phyloP scores from a whole-genome alignment of 495 filamentous ascomycete genomes.

The Lichina pygmaea region DNA sequence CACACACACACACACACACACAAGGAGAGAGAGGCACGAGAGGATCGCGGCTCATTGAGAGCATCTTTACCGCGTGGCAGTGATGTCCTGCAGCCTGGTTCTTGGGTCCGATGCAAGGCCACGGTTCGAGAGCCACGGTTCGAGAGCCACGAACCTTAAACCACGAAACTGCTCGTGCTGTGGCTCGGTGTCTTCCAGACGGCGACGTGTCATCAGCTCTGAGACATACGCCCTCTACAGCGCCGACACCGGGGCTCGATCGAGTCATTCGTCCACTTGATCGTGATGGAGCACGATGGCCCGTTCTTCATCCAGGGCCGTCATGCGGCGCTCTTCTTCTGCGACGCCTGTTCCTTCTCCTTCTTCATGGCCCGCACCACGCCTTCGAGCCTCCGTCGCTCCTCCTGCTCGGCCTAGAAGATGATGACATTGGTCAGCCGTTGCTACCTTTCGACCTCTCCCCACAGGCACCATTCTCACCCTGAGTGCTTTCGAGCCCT shows the following conservation, averaged over 20 bases:
- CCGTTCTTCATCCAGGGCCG: not conserved
- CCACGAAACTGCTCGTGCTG: too few species aligned
- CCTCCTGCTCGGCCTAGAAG: constrained; percentile 41
- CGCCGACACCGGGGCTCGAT: not conserved
- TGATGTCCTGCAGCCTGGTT: too few species aligned
- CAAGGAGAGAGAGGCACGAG: too few species aligned
- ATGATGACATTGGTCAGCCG: constrained; percentile 2
- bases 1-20: too few species aligned
- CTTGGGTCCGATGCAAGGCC: too few species aligned
- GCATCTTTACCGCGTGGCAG: too few species aligned
- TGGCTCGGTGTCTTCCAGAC: too few species aligned
- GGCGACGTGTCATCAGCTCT: too few species aligned
- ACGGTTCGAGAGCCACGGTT: too few species aligned
- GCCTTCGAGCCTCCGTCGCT: constrained; percentile 35
- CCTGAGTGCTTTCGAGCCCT: constrained; percentile 39
- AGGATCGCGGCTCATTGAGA: too few species aligned
- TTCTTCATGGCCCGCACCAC: constrained; percentile 26
- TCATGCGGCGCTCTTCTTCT: not conserved
- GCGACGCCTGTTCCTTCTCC: constrained; percentile 13
- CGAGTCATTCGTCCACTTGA: not conserved
- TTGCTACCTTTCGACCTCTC: not conserved
- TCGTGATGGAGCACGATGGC: not conserved
- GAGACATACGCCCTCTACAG: too few species aligned
- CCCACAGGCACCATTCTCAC: constrained; percentile 18
- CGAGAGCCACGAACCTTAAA: too few species aligned